These are phyloP conservation scores for Plasmodium falciparum DNA, from an alignment of 169 alveolate species.

Conservation along the genomic window DNA sequence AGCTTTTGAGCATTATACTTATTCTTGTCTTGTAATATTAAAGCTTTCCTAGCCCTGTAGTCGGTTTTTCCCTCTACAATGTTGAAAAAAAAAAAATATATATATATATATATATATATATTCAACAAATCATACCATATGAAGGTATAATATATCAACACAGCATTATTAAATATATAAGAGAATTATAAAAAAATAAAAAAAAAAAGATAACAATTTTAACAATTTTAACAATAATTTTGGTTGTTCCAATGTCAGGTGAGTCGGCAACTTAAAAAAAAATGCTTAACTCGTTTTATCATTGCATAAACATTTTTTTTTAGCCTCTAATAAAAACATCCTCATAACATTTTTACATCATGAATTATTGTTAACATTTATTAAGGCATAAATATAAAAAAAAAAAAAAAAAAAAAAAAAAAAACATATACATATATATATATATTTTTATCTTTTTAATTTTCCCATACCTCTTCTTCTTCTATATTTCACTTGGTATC, in stretches of 20 bases:
- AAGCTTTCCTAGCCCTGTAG: constrained; percentile 98
- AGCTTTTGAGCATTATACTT: constrained; percentile 99
- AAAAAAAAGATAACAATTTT: neutral
- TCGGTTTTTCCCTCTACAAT: constrained; percentile 99
- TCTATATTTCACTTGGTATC: constrained; percentile 99
- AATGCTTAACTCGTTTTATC: constrained; percentile 72
- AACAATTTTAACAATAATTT: neutral
- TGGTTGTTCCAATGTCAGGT: constrained; percentile 67
- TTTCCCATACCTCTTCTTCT: constrained; percentile 95
- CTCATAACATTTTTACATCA: constrained; percentile 42
- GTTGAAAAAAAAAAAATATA: neutral
- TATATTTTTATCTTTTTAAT: too few species aligned
- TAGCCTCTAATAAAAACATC: constrained; percentile 63
- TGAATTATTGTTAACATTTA: constrained; percentile 21
- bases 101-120: neutral
- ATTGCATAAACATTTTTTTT: constrained; percentile 30
- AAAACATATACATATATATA: neutral
- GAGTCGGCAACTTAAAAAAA: constrained; percentile 30
- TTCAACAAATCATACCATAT: too few species aligned
- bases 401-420: neutral
- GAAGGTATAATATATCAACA: too few species aligned
- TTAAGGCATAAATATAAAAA: constrained; percentile 33
- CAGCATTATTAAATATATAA: neutral
- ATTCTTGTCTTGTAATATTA: constrained; percentile 98
- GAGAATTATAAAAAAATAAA: neutral